Evolutionary conservation across 1,284 basidiomycete genomes (phyloP), one percentile per base, ranked within the genome.

Genomic region (Cutaneotrichosporon sp.): DNA sequence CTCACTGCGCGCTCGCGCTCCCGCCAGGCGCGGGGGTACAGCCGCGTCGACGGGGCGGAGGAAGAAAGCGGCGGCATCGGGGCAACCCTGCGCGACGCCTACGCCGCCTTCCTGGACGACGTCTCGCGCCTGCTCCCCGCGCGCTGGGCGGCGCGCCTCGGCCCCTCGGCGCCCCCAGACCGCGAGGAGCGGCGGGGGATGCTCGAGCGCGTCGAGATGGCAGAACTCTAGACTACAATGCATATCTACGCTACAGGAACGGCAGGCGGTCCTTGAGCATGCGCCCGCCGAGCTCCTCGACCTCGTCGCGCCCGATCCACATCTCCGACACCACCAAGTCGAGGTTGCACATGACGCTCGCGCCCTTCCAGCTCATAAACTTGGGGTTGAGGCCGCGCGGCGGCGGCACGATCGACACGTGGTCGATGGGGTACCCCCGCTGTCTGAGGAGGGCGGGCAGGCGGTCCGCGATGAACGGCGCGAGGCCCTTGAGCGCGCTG

Each of bases 301-400:
- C 98, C 77, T 99, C 95, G 49, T 87, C 83, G 58, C 83, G 81
- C 14, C 89, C 87, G 49, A 98, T 83, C 93, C 95, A 98, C 67
- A 97, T 81, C 71, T 99, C 95, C 53, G 36, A n/a, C n/a, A 86
- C 84, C 58, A 91, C 86, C 1, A 87, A 86, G 54, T 98, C 95
- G 84, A 99, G 89, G 78, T 92, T 91, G 31, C 89, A 92, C 61
- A 98, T 86, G 22, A 97, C 92, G n/a, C 90, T 87, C 20, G 90
- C 92, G 6, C 95, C 95, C 79, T 97, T 97, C 95, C 95, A 99
- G 24, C 87, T 87, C 45, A 98, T 83, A 54, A 92, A 87, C 38
- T 87, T 85, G 6, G 92, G 92, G 78, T 98, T 94, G 61, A 97
- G 87, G 62, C 94, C 92, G 72, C 94, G 90, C 1, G 94, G 94